These are phyloP conservation scores for Centrapalus pauciflorus DNA, from an alignment of 129 eudicot species.

Conservation along the genomic window DNA sequence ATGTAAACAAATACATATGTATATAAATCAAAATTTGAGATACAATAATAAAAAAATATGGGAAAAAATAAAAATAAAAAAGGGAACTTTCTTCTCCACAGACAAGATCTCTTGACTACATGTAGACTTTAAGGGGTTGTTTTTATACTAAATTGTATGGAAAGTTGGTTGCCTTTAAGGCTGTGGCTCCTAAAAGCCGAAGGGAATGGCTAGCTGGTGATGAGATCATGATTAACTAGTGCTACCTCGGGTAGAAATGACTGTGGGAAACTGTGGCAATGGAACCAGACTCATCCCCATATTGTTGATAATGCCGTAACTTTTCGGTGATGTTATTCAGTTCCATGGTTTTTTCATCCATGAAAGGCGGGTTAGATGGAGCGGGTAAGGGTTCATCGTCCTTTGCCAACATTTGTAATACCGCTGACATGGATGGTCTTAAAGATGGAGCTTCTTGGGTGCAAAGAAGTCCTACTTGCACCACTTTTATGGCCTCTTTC, in stretches of 20 bases:
- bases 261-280: conserved; percentile 55
- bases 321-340: conserved; percentile 35
- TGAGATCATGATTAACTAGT: background rate
- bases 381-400: conserved; percentile 51
- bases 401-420: conserved; percentile 50
- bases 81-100: no score
- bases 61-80: no score
- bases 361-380: conserved; percentile 66
- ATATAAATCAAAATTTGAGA: background rate
- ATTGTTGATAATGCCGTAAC: conserved; percentile 11
- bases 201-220: no score
- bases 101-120: no score
- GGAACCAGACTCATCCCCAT: conserved; percentile 32
- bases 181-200: no score
- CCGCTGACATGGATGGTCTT: conserved; percentile 65
- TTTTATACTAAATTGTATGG: no score
- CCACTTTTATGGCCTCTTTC: conserved; percentile 43
- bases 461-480: conserved; percentile 77
- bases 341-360: conserved; percentile 66
- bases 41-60: no score
- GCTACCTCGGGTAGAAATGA: conserved; percentile 54
- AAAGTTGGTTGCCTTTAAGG: no score
- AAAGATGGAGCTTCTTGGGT: conserved; percentile 62
- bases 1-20: conserved; percentile 1
- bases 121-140: no score